Evolutionary conservation across 2,329 filamentous ascomycete species (phyloP).

Genomic region (Xylaria sp.): DNA sequence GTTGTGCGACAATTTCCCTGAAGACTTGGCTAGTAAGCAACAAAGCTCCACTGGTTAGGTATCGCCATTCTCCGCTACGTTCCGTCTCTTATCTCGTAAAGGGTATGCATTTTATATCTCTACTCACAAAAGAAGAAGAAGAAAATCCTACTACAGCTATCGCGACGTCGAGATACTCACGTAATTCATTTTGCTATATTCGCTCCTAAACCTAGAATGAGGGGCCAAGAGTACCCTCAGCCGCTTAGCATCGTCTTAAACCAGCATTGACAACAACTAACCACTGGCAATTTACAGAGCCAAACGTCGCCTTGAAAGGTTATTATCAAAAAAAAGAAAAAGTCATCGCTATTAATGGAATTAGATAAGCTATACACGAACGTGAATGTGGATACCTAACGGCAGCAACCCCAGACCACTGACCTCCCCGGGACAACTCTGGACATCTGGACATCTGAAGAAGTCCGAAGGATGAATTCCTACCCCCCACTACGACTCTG

Average conservation of each 20-base stretch:
- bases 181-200: neutral
- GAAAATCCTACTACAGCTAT: neutral
- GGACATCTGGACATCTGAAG: conserved; percentile 7
- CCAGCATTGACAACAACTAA: neutral
- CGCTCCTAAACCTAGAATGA: no score
- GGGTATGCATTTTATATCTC: neutral
- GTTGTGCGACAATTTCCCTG: neutral
- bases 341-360: neutral
- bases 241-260: no score
- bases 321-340: neutral
- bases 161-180: neutral
- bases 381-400: neutral
- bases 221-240: no score
- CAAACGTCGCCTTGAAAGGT: neutral
- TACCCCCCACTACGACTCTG: neutral
- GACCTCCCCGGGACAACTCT: neutral
- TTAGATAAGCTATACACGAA: neutral
- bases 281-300: no score
- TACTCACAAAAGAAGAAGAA: neutral
- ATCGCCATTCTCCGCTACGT: neutral
- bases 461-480: conserved; percentile 21
- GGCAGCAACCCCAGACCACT: neutral
- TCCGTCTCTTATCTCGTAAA: neutral
- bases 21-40: conserved; percentile 5
- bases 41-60: conserved; percentile 4